Evolutionary conservation across 1,284 basidiomycete genomes (phyloP), one percentile per base, ranked within the genome.

Genomic region (Mycena sp.): DNA sequence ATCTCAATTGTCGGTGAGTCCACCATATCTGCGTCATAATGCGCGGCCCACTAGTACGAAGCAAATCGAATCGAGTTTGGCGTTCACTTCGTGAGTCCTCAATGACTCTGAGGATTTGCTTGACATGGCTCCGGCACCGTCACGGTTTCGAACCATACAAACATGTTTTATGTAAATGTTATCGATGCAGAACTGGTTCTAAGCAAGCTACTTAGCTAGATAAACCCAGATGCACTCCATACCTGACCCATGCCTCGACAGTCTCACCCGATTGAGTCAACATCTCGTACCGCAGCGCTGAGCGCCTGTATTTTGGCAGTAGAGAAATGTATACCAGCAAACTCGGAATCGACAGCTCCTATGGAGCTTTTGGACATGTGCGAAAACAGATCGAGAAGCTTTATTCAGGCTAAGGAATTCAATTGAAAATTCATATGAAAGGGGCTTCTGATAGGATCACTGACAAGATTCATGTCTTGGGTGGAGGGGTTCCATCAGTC

Each of bases 311-410:
- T 38, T 65, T 65, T 56, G 6, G 40, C 49, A 0, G 26, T 38
- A 1, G 57, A 41, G 48, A 53, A 61, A 3, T 12, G 5, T 19
- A 35, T n/a, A 14, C 38, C 41, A 6, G 40, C 58, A 35, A 60
- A 52, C 6, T 52, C 57, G 1, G 38, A 6, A 1, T 40, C 35
- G 10, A 29, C 30, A 9, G 21, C 16, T 12, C 25, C 11, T 23
- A 14, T n/a, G 6, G 54, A 26, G 2, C 30, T 6, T 19, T 19
- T n/a, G 19, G 48, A 38, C n/a, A 64, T 14, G 3, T 38, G 30
- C n/a, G n/a, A 19, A 41, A 60, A 64, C 21, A 60, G 57, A 28
- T 56, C 26, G n/a, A 64, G 63, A 2, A 64, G 48, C 19, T 60
- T 64, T n/a, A 64, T 14, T 1, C 58, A 21, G 63, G 63, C 63